phyloP scores from a whole-genome alignment of 2,329 filamentous ascomycete species.

The Pseudogymnoascus destructans region DNA sequence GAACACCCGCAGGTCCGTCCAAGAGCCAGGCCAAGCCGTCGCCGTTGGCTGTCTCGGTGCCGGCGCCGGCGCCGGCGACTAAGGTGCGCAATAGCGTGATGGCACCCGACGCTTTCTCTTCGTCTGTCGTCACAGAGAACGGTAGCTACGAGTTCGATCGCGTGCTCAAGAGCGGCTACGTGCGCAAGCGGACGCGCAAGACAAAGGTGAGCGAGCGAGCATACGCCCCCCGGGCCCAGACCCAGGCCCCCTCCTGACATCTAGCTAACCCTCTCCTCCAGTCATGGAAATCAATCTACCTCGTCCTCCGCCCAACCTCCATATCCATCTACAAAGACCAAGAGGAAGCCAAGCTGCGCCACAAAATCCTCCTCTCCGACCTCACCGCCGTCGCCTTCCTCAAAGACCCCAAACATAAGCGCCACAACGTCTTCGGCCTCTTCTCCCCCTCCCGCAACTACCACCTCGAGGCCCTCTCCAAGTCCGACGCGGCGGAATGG shows the following conservation, averaged over 20 bases:
- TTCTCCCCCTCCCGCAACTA: constrained; percentile 87
- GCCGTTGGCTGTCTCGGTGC: not conserved
- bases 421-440: constrained; percentile 77
- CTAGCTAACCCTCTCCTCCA: constrained; percentile 28
- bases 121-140: constrained; percentile 64
- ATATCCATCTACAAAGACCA: constrained; percentile 89
- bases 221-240: not conserved
- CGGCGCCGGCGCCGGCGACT: not conserved
- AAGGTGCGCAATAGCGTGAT: not conserved
- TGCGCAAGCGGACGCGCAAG: constrained; percentile 81
- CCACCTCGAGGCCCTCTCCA: constrained; percentile 66
- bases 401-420: constrained; percentile 77
- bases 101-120: constrained; percentile 54
- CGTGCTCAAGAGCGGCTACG: constrained; percentile 76
- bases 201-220: constrained; percentile 55
- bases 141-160: constrained; percentile 94
- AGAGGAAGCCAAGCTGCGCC: constrained; percentile 76
- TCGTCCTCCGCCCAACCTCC: constrained; percentile 81
- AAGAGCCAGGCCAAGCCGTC: not conserved
- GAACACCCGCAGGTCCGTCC: not conserved
- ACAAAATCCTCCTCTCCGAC: constrained; percentile 79
- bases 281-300: constrained; percentile 80
- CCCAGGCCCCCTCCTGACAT: not conserved
- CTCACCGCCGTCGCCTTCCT: constrained; percentile 82
- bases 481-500: constrained; percentile 73